Evolutionary conservation across 768 basidiomycete species (phyloP).

Genomic region (Lenzites betulinus): DNA sequence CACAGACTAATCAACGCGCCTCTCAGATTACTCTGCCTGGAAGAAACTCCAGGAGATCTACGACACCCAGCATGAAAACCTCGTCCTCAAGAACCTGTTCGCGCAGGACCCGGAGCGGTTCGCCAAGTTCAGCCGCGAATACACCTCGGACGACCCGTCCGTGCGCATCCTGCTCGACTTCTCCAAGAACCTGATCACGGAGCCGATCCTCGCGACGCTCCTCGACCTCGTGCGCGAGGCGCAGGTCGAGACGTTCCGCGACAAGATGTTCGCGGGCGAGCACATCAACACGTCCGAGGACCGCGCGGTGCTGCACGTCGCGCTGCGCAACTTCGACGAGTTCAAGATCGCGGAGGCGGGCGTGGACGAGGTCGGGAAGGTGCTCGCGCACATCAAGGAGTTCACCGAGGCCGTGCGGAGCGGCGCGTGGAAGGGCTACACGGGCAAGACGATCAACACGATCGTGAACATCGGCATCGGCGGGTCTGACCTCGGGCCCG

Average conservation of each 20-base stretch:
- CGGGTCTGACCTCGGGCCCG: constrained; percentile 95
- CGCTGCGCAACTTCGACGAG: constrained; percentile 78
- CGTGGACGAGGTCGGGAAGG: constrained; percentile 77
- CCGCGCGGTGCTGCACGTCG: constrained; percentile 94
- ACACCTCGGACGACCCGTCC: constrained; percentile 65
- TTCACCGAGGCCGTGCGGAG: constrained; percentile 85
- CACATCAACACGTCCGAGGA: constrained; percentile 99
- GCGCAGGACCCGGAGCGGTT: constrained; percentile 86
- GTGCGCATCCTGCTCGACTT: constrained; percentile 91
- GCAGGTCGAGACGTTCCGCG: constrained; percentile 76
- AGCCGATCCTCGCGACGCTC: constrained; percentile 77
- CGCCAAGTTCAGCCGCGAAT: constrained; percentile 78
- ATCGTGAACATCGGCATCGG: constrained; percentile 99
- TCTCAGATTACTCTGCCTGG: constrained; percentile 84
- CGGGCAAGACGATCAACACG: constrained; percentile 90
- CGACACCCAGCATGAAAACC: constrained; percentile 65
- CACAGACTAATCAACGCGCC: neutral
- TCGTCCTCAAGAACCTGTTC: constrained; percentile 93
- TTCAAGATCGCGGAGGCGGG: constrained; percentile 82
- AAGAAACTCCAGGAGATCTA: constrained; percentile 86
- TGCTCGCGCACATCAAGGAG: constrained; percentile 88
- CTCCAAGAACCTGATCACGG: constrained; percentile 94
- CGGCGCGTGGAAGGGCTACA: constrained; percentile 96
- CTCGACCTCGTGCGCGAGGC: constrained; percentile 85
- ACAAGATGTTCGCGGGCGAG: constrained; percentile 93